phyloP scores from a whole-genome alignment of 2,329 filamentous ascomycete genomes.

The Magnaporthiopsis rhizophila region DNA sequence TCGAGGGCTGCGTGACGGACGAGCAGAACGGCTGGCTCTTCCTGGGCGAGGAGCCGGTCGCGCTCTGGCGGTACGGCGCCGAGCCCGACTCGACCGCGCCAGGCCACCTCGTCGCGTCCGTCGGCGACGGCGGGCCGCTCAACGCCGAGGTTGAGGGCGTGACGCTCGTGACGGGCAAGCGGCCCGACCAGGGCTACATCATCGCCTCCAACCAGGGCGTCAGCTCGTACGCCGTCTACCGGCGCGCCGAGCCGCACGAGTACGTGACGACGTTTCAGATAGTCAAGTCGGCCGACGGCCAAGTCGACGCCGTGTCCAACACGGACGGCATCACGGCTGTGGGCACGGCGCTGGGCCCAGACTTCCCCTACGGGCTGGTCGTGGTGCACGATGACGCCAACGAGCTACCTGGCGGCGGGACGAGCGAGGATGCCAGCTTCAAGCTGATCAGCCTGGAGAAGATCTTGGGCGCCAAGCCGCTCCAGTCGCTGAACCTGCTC shows the following conservation, averaged over 20 bases:
- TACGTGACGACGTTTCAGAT: slow-evolving; percentile 42
- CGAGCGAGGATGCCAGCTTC: slow-evolving; percentile 39
- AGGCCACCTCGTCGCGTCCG: slow-evolving; percentile 28
- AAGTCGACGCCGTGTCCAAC: slow-evolving; percentile 42
- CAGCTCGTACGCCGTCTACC: slow-evolving; percentile 43
- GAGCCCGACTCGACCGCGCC: slow-evolving; percentile 34
- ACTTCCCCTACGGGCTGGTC: slow-evolving; percentile 35
- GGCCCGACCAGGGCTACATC: slow-evolving; percentile 36
- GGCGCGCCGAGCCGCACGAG: slow-evolving; percentile 37
- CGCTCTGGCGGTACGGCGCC: slow-evolving; percentile 43
- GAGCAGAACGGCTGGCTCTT: slow-evolving; percentile 42
- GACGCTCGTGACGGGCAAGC: slow-evolving; percentile 37
- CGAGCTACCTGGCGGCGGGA: slow-evolving; percentile 35
- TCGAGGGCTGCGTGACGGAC: slow-evolving; percentile 45
- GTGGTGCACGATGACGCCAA: slow-evolving; percentile 48
- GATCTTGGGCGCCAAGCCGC: slow-evolving; percentile 24
- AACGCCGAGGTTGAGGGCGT: slow-evolving; percentile 47
- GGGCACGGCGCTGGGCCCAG: slow-evolving; percentile 30
- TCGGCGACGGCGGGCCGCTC: slow-evolving; percentile 36
- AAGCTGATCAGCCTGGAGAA: slow-evolving; percentile 37
- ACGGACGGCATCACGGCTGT: slow-evolving; percentile 44
- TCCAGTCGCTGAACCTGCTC: slow-evolving; percentile 22
- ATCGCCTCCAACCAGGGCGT: slow-evolving; percentile 45
- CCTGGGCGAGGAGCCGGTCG: slow-evolving; percentile 42
- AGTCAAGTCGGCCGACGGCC: slow-evolving; percentile 28